A percentile compares a stretch with the other conserved stretches of the same genome.
Evolutionary conservation across 371 early-diverging fungal genomes (phyloP).

Genomic region (Polyrhizophydium stewartii): DNA sequence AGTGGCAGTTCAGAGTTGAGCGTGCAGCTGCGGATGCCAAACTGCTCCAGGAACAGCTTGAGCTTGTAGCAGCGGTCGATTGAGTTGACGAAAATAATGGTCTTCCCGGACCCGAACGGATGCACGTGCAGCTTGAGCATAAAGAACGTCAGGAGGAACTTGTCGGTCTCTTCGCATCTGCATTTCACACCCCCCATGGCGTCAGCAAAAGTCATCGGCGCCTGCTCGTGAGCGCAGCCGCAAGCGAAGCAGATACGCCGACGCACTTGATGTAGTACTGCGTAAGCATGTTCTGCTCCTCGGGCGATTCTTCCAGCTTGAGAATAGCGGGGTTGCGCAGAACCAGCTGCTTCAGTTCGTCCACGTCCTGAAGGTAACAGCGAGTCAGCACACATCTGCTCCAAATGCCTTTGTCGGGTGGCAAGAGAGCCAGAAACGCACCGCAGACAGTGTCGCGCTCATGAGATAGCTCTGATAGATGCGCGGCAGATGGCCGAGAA

Average conservation of each 20-base stretch:
- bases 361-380: constrained; percentile 58
- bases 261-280: constrained; percentile 69
- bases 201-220: no score
- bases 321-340: constrained; percentile 80
- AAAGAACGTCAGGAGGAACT: constrained; percentile 85
- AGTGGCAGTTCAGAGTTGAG: constrained; percentile 92
- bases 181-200: background rate
- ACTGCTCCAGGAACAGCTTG: constrained; percentile 93
- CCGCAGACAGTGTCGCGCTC: constrained; percentile 71
- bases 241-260: no score
- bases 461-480: constrained; percentile 85
- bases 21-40: constrained; percentile 84
- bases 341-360: constrained; percentile 75
- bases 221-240: no score
- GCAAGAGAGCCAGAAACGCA: background rate
- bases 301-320: constrained; percentile 68
- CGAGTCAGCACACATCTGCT: background rate
- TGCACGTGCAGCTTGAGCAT: constrained; percentile 80
- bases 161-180: constrained; percentile 76
- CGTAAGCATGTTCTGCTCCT: constrained; percentile 54
- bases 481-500: constrained; percentile 69
- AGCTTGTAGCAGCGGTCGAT: constrained; percentile 89
- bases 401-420: background rate
- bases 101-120: constrained; percentile 77
- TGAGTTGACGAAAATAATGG: constrained; percentile 89